Evolutionary conservation across 257 asterid species (phyloP).

Genomic region (Solanum neorickii): DNA sequence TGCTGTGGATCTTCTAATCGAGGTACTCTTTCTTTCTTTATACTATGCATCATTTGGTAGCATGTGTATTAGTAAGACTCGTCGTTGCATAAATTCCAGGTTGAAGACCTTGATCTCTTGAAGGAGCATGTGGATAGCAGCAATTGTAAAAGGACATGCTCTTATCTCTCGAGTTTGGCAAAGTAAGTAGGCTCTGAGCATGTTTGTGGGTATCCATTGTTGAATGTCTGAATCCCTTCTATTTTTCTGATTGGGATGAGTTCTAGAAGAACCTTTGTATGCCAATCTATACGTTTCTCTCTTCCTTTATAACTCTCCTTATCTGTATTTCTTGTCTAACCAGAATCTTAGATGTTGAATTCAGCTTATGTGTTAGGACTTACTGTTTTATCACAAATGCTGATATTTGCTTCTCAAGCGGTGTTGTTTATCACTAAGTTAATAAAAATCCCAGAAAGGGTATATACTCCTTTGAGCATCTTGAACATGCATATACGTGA

Average conservation of each 20-base stretch:
- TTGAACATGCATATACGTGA: not conserved
- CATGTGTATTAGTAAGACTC: not conserved
- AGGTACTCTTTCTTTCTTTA: slow-evolving; percentile 3
- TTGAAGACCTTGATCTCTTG: slow-evolving; percentile 77
- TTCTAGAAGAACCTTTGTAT: not conserved
- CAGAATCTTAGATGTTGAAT: not conserved
- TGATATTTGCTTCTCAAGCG: not conserved
- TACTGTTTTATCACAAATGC: not conserved
- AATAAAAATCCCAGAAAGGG: not conserved
- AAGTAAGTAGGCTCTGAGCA: slow-evolving; percentile 37
- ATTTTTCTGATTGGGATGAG: not conserved
- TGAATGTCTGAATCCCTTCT: not conserved
- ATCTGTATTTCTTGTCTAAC: not conserved
- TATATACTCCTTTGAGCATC: not conserved
- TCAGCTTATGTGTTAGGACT: not conserved
- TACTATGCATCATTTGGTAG: not conserved
- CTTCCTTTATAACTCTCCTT: not conserved
- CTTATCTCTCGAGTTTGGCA: slow-evolving; percentile 73
- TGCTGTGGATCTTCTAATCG: slow-evolving; percentile 28
- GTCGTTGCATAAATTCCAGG: slow-evolving; percentile 23
- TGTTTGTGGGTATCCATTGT: not conserved
- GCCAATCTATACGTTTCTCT: not conserved
- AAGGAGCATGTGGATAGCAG: slow-evolving; percentile 59
- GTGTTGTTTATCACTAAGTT: not conserved
- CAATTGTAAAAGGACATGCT: slow-evolving; percentile 68